These are phyloP conservation scores for Diaporthe longicolla DNA, from an alignment of 2,329 filamentous ascomycete genomes.

Conservation along the genomic window DNA sequence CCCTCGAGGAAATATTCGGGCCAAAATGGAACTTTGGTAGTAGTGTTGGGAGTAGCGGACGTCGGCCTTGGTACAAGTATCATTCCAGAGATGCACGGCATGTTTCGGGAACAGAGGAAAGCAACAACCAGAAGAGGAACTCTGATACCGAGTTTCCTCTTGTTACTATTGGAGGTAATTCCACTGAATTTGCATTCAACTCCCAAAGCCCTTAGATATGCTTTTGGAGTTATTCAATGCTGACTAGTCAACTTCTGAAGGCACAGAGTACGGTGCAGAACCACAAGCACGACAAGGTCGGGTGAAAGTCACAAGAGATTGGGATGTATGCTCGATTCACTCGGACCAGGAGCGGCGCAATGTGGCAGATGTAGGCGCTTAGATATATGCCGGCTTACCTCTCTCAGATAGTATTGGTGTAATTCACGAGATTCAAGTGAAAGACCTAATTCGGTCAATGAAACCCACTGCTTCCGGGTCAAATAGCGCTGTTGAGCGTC, in stretches of 20 bases:
- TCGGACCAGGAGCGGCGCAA: neutral
- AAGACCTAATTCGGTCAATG: too few relatives aligned
- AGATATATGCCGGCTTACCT: neutral
- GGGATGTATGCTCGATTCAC: constrained; percentile 4
- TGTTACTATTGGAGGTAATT: constrained; percentile 22
- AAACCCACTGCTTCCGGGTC: too few relatives aligned
- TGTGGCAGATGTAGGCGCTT: neutral
- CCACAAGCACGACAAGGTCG: neutral
- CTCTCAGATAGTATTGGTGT: too few relatives aligned
- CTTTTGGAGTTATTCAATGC: neutral
- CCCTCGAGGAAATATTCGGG: neutral
- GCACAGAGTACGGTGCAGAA: neutral
- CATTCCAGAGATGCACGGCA: neutral
- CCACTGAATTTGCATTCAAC: neutral
- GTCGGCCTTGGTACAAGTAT: constrained; percentile 10
- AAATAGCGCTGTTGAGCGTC: too few relatives aligned
- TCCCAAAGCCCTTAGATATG: too few relatives aligned
- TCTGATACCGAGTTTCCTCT: constrained; percentile 4
- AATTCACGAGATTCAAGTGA: too few relatives aligned
- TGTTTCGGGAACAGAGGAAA: neutral
- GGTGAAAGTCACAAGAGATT: constrained; percentile 7
- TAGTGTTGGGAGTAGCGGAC: neutral
- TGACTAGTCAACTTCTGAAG: neutral
- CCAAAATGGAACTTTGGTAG: neutral
- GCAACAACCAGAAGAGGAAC: neutral